phyloP scores from a whole-genome alignment of 2,329 filamentous ascomycete species.

The Alternaria rosae region DNA sequence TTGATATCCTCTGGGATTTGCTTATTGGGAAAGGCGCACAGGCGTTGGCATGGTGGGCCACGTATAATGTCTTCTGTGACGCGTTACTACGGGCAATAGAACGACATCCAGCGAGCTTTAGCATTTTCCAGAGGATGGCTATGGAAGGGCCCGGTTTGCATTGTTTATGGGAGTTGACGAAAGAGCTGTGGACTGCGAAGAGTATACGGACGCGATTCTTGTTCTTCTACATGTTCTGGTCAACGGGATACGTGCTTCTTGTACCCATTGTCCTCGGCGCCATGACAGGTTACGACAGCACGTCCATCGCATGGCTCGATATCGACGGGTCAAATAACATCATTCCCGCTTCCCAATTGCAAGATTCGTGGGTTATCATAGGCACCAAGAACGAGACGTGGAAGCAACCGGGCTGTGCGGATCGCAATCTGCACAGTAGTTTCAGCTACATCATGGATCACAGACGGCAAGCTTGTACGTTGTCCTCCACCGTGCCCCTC shows the following conservation, averaged over 20 bases:
- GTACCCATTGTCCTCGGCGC: constrained; percentile 45
- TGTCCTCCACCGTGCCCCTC: neutral
- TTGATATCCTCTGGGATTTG: constrained; percentile 49
- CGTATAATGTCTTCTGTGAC: constrained; percentile 46
- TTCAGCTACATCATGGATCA: neutral
- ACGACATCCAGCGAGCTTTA: constrained; percentile 41
- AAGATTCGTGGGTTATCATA: neutral
- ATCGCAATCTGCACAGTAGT: neutral
- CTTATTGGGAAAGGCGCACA: constrained; percentile 45
- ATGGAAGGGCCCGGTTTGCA: constrained; percentile 36
- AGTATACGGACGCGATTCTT: constrained; percentile 31
- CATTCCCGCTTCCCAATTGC: constrained; percentile 29
- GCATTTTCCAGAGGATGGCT: constrained; percentile 44
- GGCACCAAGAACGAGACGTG: constrained; percentile 25
- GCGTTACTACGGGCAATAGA: constrained; percentile 46
- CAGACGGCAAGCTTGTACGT: neutral
- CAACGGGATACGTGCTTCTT: constrained; percentile 38
- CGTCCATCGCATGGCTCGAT: constrained; percentile 35
- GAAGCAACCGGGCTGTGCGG: constrained; percentile 15
- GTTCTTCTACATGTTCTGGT: constrained; percentile 43
- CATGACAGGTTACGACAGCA: constrained; percentile 50
- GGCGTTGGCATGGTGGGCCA: constrained; percentile 35
- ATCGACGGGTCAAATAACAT: constrained; percentile 36
- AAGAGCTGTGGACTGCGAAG: constrained; percentile 32
- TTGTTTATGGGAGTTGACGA: constrained; percentile 34